Evolutionary conservation across 2,329 filamentous ascomycete genomes (phyloP).

Genomic region (Furcasterigmium furcatum): DNA sequence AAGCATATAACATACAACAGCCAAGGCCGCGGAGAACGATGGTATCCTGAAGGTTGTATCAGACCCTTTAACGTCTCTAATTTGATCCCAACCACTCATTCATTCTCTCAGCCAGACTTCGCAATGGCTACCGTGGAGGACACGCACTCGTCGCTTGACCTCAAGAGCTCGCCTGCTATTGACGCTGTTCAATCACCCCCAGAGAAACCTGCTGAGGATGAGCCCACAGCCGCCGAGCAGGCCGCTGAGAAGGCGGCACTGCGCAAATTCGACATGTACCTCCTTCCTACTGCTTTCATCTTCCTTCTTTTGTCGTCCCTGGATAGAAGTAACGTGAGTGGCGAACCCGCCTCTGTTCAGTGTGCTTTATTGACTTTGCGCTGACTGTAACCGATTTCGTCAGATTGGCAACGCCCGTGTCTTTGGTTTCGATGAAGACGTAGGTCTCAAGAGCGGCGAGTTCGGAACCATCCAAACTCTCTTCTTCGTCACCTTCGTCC

Average conservation of each 20-base stretch:
- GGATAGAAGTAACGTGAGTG: constrained; percentile 11
- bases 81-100: too few relatives aligned
- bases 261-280: constrained; percentile 11
- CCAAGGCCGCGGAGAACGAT: too few relatives aligned
- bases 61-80: too few relatives aligned
- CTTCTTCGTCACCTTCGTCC: constrained; percentile 19
- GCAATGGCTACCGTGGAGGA: too few relatives aligned
- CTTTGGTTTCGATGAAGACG: constrained; percentile 25
- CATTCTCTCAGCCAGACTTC: too few relatives aligned
- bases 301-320: constrained; percentile 9
- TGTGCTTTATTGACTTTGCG: constrained; percentile 7
- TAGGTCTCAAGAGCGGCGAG: constrained; percentile 21
- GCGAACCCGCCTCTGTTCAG: constrained; percentile 8
- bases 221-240: too few relatives aligned
- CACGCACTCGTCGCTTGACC: too few relatives aligned
- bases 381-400: constrained; percentile 8
- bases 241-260: constrained; percentile 10
- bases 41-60: too few relatives aligned
- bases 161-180: too few relatives aligned
- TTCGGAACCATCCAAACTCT: constrained; percentile 26
- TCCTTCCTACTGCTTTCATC: constrained; percentile 9
- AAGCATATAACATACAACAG: too few relatives aligned
- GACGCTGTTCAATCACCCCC: too few relatives aligned
- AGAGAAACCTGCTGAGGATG: too few relatives aligned
- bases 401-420: constrained; percentile 28